Percentiles rank a stretch among this genome's conserved stretches.
phyloP scores from a whole-genome alignment of 1,284 basidiomycete species.

The Sphaerobolus stellatus region DNA sequence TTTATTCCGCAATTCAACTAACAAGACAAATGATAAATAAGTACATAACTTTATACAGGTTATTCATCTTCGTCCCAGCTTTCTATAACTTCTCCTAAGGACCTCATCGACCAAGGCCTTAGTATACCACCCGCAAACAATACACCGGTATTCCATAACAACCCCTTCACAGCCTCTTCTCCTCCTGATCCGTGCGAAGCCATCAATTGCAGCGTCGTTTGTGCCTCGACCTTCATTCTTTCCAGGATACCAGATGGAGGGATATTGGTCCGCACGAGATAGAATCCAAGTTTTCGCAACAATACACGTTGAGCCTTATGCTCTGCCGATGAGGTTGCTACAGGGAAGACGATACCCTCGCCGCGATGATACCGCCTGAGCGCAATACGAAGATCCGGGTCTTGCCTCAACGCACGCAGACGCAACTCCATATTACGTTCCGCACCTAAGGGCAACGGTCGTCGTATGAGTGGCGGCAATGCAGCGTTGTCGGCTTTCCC shows the following conservation, averaged over 20 bases:
- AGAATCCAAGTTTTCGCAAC: conserved; percentile 6
- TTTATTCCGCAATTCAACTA: too few relatives aligned
- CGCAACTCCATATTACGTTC: conserved; percentile 2
- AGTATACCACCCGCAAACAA: conserved; percentile 11
- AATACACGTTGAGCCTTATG: not conserved
- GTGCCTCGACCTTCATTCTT: not conserved
- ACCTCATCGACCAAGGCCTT: conserved; percentile 8
- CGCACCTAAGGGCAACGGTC: conserved; percentile 8
- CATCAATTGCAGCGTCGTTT: not conserved
- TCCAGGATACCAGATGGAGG: conserved; percentile 2
- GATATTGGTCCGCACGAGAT: conserved; percentile 11
- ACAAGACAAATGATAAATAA: too few relatives aligned
- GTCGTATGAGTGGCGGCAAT: conserved; percentile 61
- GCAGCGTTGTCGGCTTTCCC: conserved; percentile 61
- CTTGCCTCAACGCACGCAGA: not conserved
- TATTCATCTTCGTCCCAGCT: not conserved
- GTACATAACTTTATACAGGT: not conserved
- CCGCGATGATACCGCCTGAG: conserved; percentile 5
- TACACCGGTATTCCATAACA: conserved; percentile 13
- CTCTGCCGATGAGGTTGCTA: not conserved
- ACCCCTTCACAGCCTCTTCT: conserved; percentile 1
- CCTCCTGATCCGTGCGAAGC: not conserved
- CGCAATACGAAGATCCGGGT: not conserved
- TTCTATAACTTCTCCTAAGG: conserved; percentile 5
- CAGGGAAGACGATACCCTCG: not conserved